Evolutionary conservation across 306 rosid species (phyloP).

Genomic region (Oxytropis ochrocephala): DNA sequence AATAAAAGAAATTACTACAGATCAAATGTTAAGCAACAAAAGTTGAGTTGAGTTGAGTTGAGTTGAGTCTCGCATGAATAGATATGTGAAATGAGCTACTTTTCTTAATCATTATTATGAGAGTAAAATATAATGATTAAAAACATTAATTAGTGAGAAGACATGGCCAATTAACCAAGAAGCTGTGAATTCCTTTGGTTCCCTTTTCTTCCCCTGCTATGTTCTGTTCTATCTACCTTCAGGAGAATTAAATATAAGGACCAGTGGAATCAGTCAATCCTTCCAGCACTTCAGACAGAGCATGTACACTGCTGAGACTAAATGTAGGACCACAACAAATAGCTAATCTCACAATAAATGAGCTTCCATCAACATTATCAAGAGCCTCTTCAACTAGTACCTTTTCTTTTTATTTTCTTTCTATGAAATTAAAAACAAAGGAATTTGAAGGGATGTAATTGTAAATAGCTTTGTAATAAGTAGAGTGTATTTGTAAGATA

Average conservation of each 20-base stretch:
- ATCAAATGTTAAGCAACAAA: neutral
- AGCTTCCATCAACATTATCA: too few species aligned
- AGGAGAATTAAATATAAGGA: neutral
- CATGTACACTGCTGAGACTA: neutral
- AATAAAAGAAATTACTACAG: neutral
- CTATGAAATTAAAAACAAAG: too few species aligned
- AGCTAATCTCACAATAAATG: too few species aligned
- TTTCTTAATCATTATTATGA: too few species aligned
- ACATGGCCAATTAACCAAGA: neutral
- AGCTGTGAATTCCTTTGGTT: neutral
- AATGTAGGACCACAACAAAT: too few species aligned
- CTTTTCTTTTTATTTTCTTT: too few species aligned
- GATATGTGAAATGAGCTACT: too few species aligned
- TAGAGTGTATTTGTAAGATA: too few species aligned
- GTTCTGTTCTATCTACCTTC: neutral
- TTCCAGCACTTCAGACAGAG: constrained; percentile 8
- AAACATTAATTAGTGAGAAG: neutral
- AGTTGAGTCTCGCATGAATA: neutral
- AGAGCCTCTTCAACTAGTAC: too few species aligned
- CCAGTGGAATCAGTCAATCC: neutral
- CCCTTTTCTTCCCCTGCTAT: neutral
- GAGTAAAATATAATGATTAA: neutral
- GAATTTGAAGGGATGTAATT: too few species aligned
- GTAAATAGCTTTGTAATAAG: too few species aligned
- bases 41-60: neutral